These are phyloP conservation scores for Myxozyma lipomycoides DNA, from an alignment of 805 yeast species.

Conservation along the genomic window DNA sequence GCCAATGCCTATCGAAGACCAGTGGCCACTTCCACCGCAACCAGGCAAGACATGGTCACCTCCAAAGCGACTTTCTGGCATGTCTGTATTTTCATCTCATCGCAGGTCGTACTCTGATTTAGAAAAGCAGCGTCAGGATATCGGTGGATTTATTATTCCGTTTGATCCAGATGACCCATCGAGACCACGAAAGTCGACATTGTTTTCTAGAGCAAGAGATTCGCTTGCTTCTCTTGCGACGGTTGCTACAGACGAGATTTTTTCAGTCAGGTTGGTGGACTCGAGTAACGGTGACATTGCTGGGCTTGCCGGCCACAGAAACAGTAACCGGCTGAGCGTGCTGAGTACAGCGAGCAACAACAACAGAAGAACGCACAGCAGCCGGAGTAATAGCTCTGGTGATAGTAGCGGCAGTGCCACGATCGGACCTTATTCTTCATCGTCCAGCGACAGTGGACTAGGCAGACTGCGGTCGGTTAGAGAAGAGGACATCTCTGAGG, in stretches of 20 bases:
- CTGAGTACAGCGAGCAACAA: no score
- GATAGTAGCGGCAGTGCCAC: constrained; percentile 11
- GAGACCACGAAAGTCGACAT: constrained; percentile 25
- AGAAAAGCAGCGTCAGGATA: constrained; percentile 18
- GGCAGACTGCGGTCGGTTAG: constrained; percentile 13
- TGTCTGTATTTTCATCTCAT: constrained; percentile 22
- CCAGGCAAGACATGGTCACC: constrained; percentile 14
- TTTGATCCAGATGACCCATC: constrained; percentile 22
- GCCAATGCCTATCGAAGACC: constrained; percentile 26
- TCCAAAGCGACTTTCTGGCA: constrained; percentile 16
- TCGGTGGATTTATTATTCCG: constrained; percentile 23
- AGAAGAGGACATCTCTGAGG: constrained; percentile 25
- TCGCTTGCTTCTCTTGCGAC: constrained; percentile 32
- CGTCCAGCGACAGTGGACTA: constrained; percentile 9
- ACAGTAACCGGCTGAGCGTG: constrained; percentile 1
- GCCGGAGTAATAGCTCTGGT: constrained; percentile 10
- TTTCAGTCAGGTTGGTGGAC: constrained; percentile 29
- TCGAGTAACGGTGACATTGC: constrained; percentile 18
- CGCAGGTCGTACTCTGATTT: constrained; percentile 23
- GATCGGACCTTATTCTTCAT: constrained; percentile 21
- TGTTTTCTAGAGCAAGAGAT: constrained; percentile 25
- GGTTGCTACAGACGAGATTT: constrained; percentile 31
- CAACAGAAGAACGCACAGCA: neutral
- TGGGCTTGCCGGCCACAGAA: constrained; percentile 5
- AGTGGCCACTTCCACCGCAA: constrained; percentile 25